These are phyloP conservation scores for Verruconis gallopava DNA, from an alignment of 2,329 filamentous ascomycete species.

Conservation along the genomic window DNA sequence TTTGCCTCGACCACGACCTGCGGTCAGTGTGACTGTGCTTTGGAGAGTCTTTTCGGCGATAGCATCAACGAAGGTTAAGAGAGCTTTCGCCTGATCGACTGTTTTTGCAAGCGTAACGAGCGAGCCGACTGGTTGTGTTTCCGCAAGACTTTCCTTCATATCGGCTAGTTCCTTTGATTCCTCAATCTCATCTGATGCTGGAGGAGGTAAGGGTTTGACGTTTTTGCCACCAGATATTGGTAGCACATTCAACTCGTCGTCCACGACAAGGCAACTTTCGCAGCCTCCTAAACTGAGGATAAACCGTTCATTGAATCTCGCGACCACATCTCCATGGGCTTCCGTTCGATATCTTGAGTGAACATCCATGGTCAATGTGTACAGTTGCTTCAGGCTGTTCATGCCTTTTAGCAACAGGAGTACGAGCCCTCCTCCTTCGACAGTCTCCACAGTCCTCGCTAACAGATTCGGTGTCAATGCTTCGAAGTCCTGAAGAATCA, in stretches of 20 bases:
- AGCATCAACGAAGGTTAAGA: slow-evolving; percentile 93
- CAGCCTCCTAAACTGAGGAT: slow-evolving; percentile 92
- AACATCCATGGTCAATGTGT: slow-evolving; percentile 94
- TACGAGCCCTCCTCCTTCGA: slow-evolving; percentile 88
- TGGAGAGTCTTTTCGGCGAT: slow-evolving; percentile 92
- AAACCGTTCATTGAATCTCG: slow-evolving; percentile 95
- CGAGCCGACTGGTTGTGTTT: slow-evolving; percentile 74
- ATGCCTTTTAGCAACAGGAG: slow-evolving; percentile 88
- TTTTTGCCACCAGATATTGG: slow-evolving; percentile 93
- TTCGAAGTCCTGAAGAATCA: slow-evolving; percentile 95
- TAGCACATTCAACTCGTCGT: slow-evolving; percentile 94
- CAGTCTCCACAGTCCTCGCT: slow-evolving; percentile 89
- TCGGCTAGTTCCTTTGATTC: slow-evolving; percentile 63
- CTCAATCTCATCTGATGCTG: slow-evolving; percentile 56
- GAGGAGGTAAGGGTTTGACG: slow-evolving; percentile 68
- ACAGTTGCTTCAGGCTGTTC: slow-evolving; percentile 92
- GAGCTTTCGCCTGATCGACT: slow-evolving; percentile 87
- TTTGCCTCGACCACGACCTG: slow-evolving; percentile 88
- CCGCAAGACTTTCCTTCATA: slow-evolving; percentile 77
- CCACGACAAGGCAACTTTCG: slow-evolving; percentile 85
- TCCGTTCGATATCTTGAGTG: slow-evolving; percentile 94
- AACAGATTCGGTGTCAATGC: slow-evolving; percentile 94
- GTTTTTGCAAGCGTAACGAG: slow-evolving; percentile 78
- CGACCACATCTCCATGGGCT: slow-evolving; percentile 86
- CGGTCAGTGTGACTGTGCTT: slow-evolving; percentile 87